phyloP scores from a whole-genome alignment of 768 basidiomycete species.

The Mycena indigotica region DNA sequence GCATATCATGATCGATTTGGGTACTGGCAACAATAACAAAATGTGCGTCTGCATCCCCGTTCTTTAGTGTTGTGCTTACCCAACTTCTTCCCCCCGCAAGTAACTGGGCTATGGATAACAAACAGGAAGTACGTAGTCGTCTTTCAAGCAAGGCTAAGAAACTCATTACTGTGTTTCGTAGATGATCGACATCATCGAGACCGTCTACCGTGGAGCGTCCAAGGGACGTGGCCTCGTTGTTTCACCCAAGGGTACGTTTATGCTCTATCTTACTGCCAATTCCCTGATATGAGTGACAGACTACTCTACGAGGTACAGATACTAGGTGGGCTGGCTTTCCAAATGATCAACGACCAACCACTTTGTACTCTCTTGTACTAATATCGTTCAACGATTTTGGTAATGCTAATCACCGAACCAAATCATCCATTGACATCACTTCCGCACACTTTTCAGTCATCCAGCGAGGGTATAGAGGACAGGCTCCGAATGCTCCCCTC shows the following conservation, averaged over 20 bases:
- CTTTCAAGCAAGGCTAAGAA: too few species aligned
- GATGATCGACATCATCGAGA: slow-evolving; percentile 98
- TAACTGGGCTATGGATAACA: slow-evolving; percentile 99
- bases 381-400: too few species aligned
- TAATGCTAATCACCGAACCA: too few species aligned
- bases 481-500: too few species aligned
- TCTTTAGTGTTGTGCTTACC: not conserved
- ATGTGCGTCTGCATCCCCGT: slow-evolving; percentile 60
- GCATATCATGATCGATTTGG: slow-evolving; percentile 99
- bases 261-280: slow-evolving; percentile 4
- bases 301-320: slow-evolving; percentile 81
- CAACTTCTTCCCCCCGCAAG: slow-evolving; percentile 41
- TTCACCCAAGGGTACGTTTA: slow-evolving; percentile 81
- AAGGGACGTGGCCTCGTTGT: slow-evolving; percentile 98
- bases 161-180: too few species aligned
- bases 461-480: too few species aligned
- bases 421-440: too few species aligned
- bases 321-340: slow-evolving; percentile 46
- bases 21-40: slow-evolving; percentile 99
- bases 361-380: too few species aligned
- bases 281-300: slow-evolving; percentile 49
- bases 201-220: slow-evolving; percentile 96
- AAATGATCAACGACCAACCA: too few species aligned
- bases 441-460: too few species aligned
- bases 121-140: slow-evolving; percentile 77